Percentiles rank a stretch among this genome's conserved stretches.
phyloP scores from a whole-genome alignment of 495 filamentous ascomycete genomes.

The Lepraria neglecta region DNA sequence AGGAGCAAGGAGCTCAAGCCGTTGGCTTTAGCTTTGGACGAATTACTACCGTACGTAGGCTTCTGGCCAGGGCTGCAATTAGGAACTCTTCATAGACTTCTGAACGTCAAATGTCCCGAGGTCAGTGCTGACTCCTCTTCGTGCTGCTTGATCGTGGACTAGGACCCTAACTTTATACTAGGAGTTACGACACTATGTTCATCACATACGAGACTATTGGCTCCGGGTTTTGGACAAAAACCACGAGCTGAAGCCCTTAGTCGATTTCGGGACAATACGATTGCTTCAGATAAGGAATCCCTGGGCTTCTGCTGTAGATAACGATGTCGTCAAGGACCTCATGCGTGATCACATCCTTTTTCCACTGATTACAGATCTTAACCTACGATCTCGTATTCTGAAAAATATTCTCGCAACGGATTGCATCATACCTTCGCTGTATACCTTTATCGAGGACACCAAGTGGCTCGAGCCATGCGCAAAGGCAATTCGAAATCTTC shows the following conservation, averaged over 20 bases:
- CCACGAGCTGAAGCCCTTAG: neutral
- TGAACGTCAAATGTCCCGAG: constrained; percentile 3
- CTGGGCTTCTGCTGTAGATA: neutral
- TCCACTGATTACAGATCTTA: neutral
- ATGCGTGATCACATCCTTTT: constrained; percentile 2
- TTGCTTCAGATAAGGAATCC: constrained; percentile 1
- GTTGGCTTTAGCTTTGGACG: neutral
- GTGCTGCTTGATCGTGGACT: no score
- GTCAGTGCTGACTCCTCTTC: neutral
- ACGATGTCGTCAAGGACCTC: neutral
- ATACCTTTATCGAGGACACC: constrained; percentile 9
- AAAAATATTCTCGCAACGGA: neutral
- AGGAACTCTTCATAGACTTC: neutral
- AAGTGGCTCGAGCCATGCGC: constrained; percentile 10
- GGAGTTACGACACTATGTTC: constrained; percentile 3
- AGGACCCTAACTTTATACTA: neutral
- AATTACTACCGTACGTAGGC: constrained; percentile 1
- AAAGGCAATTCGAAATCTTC: neutral
- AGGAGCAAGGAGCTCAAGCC: neutral
- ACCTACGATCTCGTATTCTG: neutral
- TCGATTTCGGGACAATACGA: constrained; percentile 6
- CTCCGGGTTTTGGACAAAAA: neutral
- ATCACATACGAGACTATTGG: neutral
- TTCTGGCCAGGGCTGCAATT: constrained; percentile 8
- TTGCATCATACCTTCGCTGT: constrained; percentile 1